These are phyloP conservation scores for Heritiera fomes DNA, from an alignment of 345 rosid species.

Conservation along the genomic window DNA sequence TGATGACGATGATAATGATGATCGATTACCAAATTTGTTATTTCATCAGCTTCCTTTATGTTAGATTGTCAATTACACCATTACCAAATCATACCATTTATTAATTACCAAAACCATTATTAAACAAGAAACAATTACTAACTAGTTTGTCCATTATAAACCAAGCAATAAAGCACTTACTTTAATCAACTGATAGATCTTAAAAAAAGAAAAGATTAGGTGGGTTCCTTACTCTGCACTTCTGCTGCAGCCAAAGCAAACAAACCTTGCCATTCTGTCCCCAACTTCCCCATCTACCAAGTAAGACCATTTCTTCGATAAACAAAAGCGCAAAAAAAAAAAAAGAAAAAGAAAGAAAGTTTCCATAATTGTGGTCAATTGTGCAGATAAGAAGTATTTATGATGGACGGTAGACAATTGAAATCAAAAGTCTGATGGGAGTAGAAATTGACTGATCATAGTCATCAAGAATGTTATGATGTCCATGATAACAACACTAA, in stretches of 20 bases:
- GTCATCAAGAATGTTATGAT: neutral
- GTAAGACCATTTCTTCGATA: neutral
- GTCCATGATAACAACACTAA: neutral
- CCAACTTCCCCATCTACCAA: no score
- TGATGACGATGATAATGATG: no score
- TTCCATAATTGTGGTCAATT: neutral
- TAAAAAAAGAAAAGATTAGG: neutral
- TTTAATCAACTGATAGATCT: neutral
- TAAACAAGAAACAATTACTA: neutral
- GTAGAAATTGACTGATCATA: no score
- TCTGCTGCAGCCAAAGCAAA: neutral
- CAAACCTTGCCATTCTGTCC: no score
- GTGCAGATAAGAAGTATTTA: neutral
- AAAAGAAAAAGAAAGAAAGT: neutral
- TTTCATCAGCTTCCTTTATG: neutral
- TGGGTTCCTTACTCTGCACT: conserved; percentile 16
- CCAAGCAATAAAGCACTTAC: neutral
- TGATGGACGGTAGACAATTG: conserved; percentile 18
- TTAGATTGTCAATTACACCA: neutral
- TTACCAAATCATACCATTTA: neutral
- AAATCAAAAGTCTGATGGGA: neutral
- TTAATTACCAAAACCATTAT: neutral
- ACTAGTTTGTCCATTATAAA: neutral
- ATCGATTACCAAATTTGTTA: no score
- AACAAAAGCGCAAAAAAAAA: neutral